Evolutionary conservation across 805 yeast species (phyloP).

Genomic region (Nakazawaea pomicola): DNA sequence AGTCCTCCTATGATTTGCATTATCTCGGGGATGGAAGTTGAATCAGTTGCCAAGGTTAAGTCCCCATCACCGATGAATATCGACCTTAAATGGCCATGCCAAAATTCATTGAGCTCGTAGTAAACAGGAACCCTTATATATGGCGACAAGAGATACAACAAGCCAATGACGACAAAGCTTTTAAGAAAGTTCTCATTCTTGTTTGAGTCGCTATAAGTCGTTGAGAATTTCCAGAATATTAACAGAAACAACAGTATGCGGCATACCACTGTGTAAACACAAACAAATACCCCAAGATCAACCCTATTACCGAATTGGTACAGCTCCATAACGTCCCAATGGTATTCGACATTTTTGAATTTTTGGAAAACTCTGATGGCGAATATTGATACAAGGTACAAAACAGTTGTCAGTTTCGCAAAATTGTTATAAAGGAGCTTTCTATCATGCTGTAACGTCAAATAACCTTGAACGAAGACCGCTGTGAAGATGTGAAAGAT

Average conservation of each 20-base stretch:
- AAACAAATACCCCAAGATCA: neutral
- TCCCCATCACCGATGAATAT: constrained; percentile 2
- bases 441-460: neutral
- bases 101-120: neutral
- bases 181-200: neutral
- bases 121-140: neutral
- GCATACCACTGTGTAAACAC: neutral
- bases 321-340: neutral
- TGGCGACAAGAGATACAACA: neutral
- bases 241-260: neutral
- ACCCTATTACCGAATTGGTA: neutral
- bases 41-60: neutral
- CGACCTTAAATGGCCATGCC: neutral
- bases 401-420: neutral
- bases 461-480: neutral
- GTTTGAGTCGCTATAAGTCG: neutral
- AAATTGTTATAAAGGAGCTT: neutral
- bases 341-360: neutral
- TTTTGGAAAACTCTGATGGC: neutral
- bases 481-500: neutral
- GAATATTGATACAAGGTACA: neutral
- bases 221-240: neutral
- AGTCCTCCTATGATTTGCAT: neutral
- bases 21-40: neutral
- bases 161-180: neutral